Evolutionary conservation across 2,329 filamentous ascomycete genomes (phyloP).

Genomic region (Dothideomycetes sp.): DNA sequence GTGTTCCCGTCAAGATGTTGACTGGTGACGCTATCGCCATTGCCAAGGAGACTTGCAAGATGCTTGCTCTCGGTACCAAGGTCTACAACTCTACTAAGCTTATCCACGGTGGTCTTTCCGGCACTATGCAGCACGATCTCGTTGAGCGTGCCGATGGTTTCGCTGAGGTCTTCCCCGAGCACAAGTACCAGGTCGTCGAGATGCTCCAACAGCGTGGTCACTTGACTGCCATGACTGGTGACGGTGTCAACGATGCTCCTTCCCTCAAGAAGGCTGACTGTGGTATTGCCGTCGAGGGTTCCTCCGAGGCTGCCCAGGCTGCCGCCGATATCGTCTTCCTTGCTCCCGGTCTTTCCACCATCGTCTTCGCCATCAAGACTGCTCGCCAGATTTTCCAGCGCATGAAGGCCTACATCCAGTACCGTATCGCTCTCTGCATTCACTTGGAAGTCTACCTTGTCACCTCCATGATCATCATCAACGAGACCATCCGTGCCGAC

Average conservation of each 20-base stretch:
- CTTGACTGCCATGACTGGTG: constrained; percentile 66
- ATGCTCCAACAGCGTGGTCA: constrained; percentile 65
- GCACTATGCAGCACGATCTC: constrained; percentile 63
- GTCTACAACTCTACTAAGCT: constrained; percentile 72
- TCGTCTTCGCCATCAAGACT: constrained; percentile 63
- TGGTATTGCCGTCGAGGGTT: constrained; percentile 63
- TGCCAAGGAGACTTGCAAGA: constrained; percentile 73
- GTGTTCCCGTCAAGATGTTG: constrained; percentile 71
- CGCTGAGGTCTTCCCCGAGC: constrained; percentile 64
- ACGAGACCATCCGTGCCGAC: constrained; percentile 61
- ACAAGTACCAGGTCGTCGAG: constrained; percentile 67
- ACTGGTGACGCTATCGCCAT: constrained; percentile 73
- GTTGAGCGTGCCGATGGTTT: constrained; percentile 66
- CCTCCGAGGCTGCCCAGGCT: constrained; percentile 61
- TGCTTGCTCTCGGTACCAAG: constrained; percentile 68
- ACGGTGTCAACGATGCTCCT: constrained; percentile 65
- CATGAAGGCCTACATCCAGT: constrained; percentile 69
- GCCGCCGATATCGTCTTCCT: constrained; percentile 67
- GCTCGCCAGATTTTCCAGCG: constrained; percentile 67
- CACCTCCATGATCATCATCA: constrained; percentile 69
- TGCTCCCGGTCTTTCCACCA: constrained; percentile 59
- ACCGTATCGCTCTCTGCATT: constrained; percentile 64
- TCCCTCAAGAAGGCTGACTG: constrained; percentile 66
- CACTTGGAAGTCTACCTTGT: constrained; percentile 68
- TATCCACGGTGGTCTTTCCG: constrained; percentile 63